These are phyloP conservation scores for Phoma sp. DNA, from an alignment of 2,329 filamentous ascomycete genomes.

Conservation along the genomic window DNA sequence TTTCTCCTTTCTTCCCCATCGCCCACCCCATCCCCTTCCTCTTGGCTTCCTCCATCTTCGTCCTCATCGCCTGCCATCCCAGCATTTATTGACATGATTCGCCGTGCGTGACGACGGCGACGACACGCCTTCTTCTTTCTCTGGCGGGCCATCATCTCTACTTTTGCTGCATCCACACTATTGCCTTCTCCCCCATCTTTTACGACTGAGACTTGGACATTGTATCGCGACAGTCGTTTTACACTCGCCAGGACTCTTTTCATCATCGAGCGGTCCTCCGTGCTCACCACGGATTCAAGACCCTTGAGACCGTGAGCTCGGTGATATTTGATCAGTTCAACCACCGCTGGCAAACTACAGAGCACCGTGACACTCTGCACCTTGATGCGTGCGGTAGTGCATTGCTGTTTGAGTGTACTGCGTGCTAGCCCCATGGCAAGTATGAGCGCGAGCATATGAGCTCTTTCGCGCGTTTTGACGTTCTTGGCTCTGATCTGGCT, in stretches of 20 bases:
- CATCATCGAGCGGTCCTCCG: constrained; percentile 19
- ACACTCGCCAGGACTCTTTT: constrained; percentile 16
- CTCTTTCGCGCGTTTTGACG: constrained; percentile 19
- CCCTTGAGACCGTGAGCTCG: constrained; percentile 10
- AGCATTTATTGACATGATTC: constrained; percentile 5
- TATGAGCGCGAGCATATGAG: constrained; percentile 20
- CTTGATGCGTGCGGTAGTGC: constrained; percentile 6
- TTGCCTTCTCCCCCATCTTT: constrained; percentile 5
- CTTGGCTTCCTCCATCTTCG: constrained; percentile 1
- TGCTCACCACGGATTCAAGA: constrained; percentile 17
- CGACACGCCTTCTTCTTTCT: constrained; percentile 13
- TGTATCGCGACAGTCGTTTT: constrained; percentile 10
- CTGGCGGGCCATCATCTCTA: constrained; percentile 10
- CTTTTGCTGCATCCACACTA: constrained; percentile 6
- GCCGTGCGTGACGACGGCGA: constrained; percentile 15
- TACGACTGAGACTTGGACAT: constrained; percentile 10
- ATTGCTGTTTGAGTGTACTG: constrained; percentile 17
- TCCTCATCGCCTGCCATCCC: constrained; percentile 1
- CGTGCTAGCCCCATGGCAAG: constrained; percentile 18
- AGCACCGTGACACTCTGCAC: constrained; percentile 15
- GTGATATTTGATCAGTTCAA: constrained; percentile 15
- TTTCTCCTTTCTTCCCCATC: constrained; percentile 5
- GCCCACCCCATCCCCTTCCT: neutral
- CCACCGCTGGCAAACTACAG: constrained; percentile 14
- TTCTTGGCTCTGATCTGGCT: constrained; percentile 14